Evolutionary conservation across 2,329 filamentous ascomycete genomes (phyloP), one percentile per base, ranked within the genome.

Genomic region (Aspergillus arachidicola): DNA sequence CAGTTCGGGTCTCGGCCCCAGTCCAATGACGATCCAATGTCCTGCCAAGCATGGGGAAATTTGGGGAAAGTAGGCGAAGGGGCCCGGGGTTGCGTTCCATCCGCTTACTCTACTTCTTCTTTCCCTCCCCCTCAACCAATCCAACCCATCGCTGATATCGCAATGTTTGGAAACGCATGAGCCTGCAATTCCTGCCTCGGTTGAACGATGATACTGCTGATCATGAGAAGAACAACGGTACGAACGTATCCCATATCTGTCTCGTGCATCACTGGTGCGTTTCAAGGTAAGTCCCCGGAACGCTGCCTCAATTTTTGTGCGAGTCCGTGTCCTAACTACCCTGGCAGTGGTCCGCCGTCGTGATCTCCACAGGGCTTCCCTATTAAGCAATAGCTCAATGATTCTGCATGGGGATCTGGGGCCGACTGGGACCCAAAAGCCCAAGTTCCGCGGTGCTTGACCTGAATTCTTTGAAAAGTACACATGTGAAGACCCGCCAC

Each of bases 1-100:
- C 60, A 62, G 30, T 57, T 48, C 51, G 50, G 34, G 50, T 41
- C 41, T 50, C 16, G 21, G 51, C 30, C 30, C 34, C 43, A 57
- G 45, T 61, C 62, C 64, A 67, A 67, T 64, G 46, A 57, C 16
- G 26, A 28, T 50, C 55, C 54, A 36, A 23, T 43, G 32, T 46
- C 41, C 43, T 45, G 60, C 56, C 56, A 68, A 62, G 62, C 62
- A 66, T 66, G 66, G 64, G 66, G 64, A 57, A 68, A 64, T 64
- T 68, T 63, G 55, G 58, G 64, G 62, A 57, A 61, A 45, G 41
- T 58, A 28, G 21, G n/a, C 32, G 38, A 38, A 41, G 38, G 36
- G 38, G 23, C 38, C 48, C 48, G 48, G 58, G 32, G 58, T 59
- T 59, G 48, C 58, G 54, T 59, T 45, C 48, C 34, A 36, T 36